Conservation (phyloP, 1,284 basidiomycete genomes). For the Apiotrichum brassicae region DNA sequence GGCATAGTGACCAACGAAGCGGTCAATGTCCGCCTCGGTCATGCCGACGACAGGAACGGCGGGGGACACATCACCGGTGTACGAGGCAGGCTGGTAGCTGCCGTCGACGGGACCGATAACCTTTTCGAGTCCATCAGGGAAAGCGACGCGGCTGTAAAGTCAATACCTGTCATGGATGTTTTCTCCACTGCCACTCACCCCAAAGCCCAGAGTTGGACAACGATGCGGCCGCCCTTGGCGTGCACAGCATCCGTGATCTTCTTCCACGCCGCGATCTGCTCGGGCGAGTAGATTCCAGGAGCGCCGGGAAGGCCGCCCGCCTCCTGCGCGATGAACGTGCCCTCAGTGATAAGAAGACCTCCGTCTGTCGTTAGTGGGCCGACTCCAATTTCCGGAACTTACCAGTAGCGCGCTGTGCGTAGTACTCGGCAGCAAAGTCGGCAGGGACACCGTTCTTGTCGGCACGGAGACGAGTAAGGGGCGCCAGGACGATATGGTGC, state of each 20-base stretch:
- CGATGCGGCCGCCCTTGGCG: slow-evolving; percentile 50
- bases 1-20: slow-evolving; percentile 51
- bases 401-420: slow-evolving; percentile 37
- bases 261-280: slow-evolving; percentile 37
- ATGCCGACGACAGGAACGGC: slow-evolving; percentile 9
- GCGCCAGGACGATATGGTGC: slow-evolving; percentile 43
- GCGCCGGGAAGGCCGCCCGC: slow-evolving; percentile 21
- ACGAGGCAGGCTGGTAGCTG: slow-evolving; percentile 37
- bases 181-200: slow-evolving; percentile 42
- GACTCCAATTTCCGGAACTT: background rate
- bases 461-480: slow-evolving; percentile 39
- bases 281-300: slow-evolving; percentile 29
- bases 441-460: slow-evolving; percentile 23
- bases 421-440: slow-evolving; percentile 37
- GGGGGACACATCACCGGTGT: no score
- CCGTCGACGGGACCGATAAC: slow-evolving; percentile 56
- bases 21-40: slow-evolving; percentile 35
- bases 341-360: slow-evolving; percentile 42
- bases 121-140: slow-evolving; percentile 2
- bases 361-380: slow-evolving; percentile 14
- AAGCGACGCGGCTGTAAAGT: slow-evolving; percentile 2
- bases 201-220: slow-evolving; percentile 53
- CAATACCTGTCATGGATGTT: no score
- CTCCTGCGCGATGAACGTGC: slow-evolving; percentile 25
- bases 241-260: slow-evolving; percentile 50